These are phyloP conservation scores for Fusarium scirpi DNA, from an alignment of 2,329 filamentous ascomycete genomes.

Conservation along the genomic window DNA sequence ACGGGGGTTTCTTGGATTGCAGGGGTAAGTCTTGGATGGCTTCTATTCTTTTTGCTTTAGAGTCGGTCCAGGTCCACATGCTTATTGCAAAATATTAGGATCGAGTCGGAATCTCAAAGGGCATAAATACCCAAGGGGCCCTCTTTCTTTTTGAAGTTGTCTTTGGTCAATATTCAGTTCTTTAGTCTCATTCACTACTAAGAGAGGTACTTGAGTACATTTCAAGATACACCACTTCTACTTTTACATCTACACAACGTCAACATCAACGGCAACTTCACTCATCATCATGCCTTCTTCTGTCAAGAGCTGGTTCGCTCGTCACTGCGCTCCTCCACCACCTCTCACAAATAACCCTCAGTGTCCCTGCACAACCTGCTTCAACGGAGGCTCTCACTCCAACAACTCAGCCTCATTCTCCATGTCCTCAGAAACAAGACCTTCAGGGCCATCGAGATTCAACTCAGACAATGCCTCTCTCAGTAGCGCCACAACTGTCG, in stretches of 20 bases:
- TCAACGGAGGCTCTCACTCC: slow-evolving; percentile 43
- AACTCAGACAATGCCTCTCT: slow-evolving; percentile 45
- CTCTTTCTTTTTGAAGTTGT: slow-evolving; percentile 4
- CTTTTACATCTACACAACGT: not conserved
- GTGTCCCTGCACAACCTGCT: slow-evolving; percentile 55
- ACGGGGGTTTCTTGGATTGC: not conserved
- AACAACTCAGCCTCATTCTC: slow-evolving; percentile 34
- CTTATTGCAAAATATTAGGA: slow-evolving; percentile 11
- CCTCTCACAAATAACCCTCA: slow-evolving; percentile 51
- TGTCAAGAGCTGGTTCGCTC: slow-evolving; percentile 54
- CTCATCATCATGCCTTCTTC: slow-evolving; percentile 49
- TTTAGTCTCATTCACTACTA: slow-evolving; percentile 7
- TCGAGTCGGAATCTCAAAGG: slow-evolving; percentile 8
- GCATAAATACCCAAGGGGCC: slow-evolving; percentile 44
- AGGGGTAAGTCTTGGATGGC: slow-evolving; percentile 22
- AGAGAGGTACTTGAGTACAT: not conserved
- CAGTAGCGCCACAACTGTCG: slow-evolving; percentile 38
- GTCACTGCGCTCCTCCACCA: slow-evolving; percentile 56
- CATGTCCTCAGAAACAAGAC: slow-evolving; percentile 13
- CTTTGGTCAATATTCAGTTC: not conserved
- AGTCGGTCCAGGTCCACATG: slow-evolving; percentile 31
- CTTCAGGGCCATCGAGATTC: slow-evolving; percentile 4
- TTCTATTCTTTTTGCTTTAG: slow-evolving; percentile 18
- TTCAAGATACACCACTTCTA: not conserved
- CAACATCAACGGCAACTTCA: not conserved